A percentile compares a stretch with the other conserved stretches of the same genome.
Evolutionary conservation across 2,329 filamentous ascomycete genomes (phyloP).

Genomic region (Aureobasidium leucospermi): DNA sequence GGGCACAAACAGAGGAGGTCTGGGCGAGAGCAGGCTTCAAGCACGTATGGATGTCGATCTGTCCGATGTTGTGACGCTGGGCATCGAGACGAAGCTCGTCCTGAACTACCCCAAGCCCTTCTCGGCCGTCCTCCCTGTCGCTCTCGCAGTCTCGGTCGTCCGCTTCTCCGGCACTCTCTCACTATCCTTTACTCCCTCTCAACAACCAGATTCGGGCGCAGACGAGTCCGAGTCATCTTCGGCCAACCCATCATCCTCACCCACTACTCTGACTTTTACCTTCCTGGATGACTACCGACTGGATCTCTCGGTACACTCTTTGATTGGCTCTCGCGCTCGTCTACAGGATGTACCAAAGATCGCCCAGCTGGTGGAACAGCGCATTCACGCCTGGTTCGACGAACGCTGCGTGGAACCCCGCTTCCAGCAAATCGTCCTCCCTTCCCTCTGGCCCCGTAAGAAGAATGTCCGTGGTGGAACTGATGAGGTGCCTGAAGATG

Average conservation of each 20-base stretch:
- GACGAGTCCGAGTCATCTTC: constrained; percentile 14
- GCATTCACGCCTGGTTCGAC: constrained; percentile 81
- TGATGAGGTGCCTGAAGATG: constrained; percentile 35
- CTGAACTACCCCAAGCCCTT: constrained; percentile 90
- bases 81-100: constrained; percentile 86
- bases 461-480: constrained; percentile 72
- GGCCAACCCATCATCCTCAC: constrained; percentile 19
- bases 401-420: constrained; percentile 78
- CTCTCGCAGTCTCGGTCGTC: constrained; percentile 82
- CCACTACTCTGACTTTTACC: constrained; percentile 85
- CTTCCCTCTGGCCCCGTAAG: constrained; percentile 76
- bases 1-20: constrained; percentile 42
- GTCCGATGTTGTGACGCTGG: constrained; percentile 90
- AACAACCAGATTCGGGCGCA: constrained; percentile 19
- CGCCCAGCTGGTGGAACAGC: constrained; percentile 71
- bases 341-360: constrained; percentile 85
- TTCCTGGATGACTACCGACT: constrained; percentile 85
- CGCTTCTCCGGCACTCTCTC: constrained; percentile 92
- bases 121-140: constrained; percentile 84
- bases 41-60: constrained; percentile 96
- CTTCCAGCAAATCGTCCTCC: constrained; percentile 79
- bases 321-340: constrained; percentile 71
- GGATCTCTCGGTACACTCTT: constrained; percentile 71
- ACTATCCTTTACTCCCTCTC: constrained; percentile 79
- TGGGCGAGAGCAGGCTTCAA: constrained; percentile 70